Evolutionary conservation across 139 green algal species (phyloP).

Genomic region (Coccomyxa sp.): DNA sequence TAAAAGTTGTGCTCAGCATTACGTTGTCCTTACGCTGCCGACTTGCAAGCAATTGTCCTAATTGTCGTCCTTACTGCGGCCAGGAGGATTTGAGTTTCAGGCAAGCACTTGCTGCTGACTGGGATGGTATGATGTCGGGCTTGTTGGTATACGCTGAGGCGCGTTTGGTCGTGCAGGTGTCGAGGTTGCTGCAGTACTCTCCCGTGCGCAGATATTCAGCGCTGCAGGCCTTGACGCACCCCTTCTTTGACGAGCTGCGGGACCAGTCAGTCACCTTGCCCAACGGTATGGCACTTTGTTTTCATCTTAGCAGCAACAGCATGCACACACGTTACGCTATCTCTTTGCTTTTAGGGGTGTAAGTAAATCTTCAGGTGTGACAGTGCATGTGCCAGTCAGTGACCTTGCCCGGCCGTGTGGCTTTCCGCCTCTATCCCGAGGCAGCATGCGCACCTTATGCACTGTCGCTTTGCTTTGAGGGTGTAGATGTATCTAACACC

Average conservation of each 20-base stretch:
- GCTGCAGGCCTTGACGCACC: constrained; percentile 77
- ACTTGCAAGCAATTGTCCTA: too few species aligned
- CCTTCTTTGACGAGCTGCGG: constrained; percentile 96
- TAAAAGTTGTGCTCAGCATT: neutral
- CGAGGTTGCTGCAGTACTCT: constrained; percentile 90
- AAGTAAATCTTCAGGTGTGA: neutral
- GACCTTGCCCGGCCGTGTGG: neutral
- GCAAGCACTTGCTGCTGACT: too few species aligned
- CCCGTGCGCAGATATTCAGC: constrained; percentile 70
- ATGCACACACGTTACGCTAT: neutral
- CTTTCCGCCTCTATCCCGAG: neutral
- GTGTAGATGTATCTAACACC: neutral
- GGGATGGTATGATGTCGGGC: too few species aligned
- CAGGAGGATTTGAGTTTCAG: too few species aligned
- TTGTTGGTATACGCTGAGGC: too few species aligned
- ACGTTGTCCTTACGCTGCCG: neutral
- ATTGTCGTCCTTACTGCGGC: too few species aligned
- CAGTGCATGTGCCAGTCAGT: neutral
- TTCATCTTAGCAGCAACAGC: neutral
- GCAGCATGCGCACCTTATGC: neutral
- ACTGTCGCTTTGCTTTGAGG: neutral
- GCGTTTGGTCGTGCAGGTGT: too few species aligned
- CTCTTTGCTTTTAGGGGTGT: neutral
- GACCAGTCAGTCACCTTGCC: constrained; percentile 75
- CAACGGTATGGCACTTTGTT: constrained; percentile 55